Percentiles rank a stretch among this genome's conserved stretches.
Evolutionary conservation across 164 flowering plant genomes (phyloP).

Genomic region (Magnolia officinalis): DNA sequence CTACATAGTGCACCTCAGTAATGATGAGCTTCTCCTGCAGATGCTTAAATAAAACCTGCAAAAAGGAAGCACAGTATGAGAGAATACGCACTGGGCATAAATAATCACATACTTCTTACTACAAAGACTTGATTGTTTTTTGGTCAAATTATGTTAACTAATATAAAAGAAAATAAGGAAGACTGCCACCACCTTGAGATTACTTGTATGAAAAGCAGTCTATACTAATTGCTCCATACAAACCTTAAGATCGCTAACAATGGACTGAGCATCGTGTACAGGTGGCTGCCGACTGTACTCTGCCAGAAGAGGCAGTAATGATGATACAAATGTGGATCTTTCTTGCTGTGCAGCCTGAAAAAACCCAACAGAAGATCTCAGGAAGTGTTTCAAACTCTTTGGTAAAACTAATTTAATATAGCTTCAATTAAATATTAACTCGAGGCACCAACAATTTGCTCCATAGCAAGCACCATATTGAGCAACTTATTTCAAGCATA

Average conservation of each 20-base stretch:
- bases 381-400: background rate
- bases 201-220: background rate
- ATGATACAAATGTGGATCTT: constrained; percentile 73
- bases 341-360: constrained; percentile 92
- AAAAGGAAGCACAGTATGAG: background rate
- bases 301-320: constrained; percentile 79
- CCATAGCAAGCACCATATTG: background rate
- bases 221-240: constrained; percentile 5
- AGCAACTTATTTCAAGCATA: background rate
- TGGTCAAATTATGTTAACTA: background rate
- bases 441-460: background rate
- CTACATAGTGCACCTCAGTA: constrained; percentile 63
- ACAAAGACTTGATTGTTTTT: background rate
- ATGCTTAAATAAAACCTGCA: constrained; percentile 87
- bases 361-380: constrained; percentile 8
- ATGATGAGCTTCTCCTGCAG: constrained; percentile 74
- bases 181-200: too few relatives aligned
- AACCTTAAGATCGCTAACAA: constrained; percentile 89
- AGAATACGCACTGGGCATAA: background rate
- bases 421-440: background rate
- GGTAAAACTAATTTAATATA: background rate
- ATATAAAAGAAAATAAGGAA: background rate
- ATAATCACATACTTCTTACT: background rate
- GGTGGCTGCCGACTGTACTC: constrained; percentile 88
- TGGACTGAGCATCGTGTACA: constrained; percentile 87